phyloP scores from a whole-genome alignment of 2,329 filamentous ascomycete genomes.

The Pseudogymnoascus sp. region DNA sequence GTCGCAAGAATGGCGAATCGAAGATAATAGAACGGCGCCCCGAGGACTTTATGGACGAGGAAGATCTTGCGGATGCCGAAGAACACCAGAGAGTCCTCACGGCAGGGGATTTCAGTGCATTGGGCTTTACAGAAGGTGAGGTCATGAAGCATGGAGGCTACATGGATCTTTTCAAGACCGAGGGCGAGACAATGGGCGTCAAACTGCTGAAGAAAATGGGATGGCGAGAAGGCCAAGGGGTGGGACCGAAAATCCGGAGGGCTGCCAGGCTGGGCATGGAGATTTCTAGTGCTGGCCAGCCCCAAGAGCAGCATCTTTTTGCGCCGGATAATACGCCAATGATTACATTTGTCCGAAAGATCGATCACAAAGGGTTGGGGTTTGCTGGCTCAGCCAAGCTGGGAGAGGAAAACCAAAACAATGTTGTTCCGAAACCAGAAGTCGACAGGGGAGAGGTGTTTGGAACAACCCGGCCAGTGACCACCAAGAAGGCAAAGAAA shows the following conservation, averaged over 20 bases:
- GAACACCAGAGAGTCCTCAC: conserved; percentile 71
- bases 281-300: conserved; percentile 30
- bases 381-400: conserved; percentile 52
- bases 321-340: conserved; percentile 72
- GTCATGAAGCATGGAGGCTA: conserved; percentile 42
- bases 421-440: conserved; percentile 18
- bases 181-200: conserved; percentile 78
- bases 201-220: conserved; percentile 87
- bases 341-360: conserved; percentile 58
- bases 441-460: conserved; percentile 34
- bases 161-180: conserved; percentile 62
- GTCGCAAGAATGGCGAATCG: conserved; percentile 61
- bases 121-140: conserved; percentile 60
- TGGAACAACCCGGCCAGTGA: conserved; percentile 13
- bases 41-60: conserved; percentile 97
- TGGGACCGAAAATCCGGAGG: conserved; percentile 77
- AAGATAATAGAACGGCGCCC: conserved; percentile 50
- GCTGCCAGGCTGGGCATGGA: conserved; percentile 56
- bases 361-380: conserved; percentile 63
- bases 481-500: conserved; percentile 43
- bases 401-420: conserved; percentile 21
- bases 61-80: conserved; percentile 80
- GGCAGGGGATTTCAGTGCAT: conserved; percentile 61
- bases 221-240: conserved; percentile 88
- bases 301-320: conserved; percentile 59